phyloP scores from a whole-genome alignment of 441 rosid species.

The Hura crepitans region DNA sequence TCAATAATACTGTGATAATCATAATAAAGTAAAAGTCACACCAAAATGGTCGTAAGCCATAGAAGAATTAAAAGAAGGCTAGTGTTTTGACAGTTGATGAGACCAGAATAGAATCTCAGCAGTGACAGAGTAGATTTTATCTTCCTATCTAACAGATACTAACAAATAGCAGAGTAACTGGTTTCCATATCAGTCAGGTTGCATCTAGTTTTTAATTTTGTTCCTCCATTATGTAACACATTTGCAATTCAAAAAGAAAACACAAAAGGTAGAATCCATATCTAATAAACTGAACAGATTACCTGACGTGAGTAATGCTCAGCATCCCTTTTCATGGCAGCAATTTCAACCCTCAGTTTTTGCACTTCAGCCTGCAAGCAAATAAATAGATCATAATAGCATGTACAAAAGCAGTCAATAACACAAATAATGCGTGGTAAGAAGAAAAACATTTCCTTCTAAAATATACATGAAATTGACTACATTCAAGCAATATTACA shows the following conservation, averaged over 20 bases:
- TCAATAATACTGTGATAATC: background rate
- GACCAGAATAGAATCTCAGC: background rate
- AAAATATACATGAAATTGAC: constrained; percentile 14
- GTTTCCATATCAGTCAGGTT: background rate
- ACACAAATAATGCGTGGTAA: background rate
- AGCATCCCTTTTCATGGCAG: constrained; percentile 98
- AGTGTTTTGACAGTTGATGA: background rate
- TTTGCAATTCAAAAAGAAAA: background rate
- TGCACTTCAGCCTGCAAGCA: constrained; percentile 84
- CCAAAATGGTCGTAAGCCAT: background rate
- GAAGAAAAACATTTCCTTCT: background rate
- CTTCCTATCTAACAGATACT: constrained; percentile 9
- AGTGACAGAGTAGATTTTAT: too few species aligned
- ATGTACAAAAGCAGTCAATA: background rate
- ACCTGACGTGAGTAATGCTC: constrained; percentile 99
- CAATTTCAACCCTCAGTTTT: constrained; percentile 95
- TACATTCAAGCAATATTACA: background rate
- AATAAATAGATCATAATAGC: constrained; percentile 16
- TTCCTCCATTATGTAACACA: background rate
- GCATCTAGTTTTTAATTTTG: too few species aligned
- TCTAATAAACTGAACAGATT: constrained; percentile 20
- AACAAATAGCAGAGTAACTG: background rate
- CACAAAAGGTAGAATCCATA: background rate
- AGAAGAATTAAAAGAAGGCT: background rate
- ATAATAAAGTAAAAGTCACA: background rate